Conservation (phyloP, 768 basidiomycete species). For the Agaricus blazei region DNA sequence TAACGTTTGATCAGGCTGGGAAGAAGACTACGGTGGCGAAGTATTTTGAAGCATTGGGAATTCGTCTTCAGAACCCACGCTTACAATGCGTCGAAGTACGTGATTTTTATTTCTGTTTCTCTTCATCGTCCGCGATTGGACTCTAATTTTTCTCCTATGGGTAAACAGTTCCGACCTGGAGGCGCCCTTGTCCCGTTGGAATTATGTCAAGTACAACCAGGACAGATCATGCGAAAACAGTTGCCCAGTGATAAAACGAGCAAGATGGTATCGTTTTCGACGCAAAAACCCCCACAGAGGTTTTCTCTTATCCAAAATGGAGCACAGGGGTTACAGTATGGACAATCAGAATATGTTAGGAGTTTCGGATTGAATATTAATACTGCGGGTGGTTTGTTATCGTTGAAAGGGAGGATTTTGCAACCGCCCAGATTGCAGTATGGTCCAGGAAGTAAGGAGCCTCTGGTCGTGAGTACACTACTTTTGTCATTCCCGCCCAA, state of each 20-base stretch:
- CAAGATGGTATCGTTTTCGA: conserved; percentile 61
- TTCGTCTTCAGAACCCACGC: conserved; percentile 38
- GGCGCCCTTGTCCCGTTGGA: conserved; percentile 63
- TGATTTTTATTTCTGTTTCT: neutral
- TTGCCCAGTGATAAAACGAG: conserved; percentile 62
- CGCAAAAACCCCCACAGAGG: conserved; percentile 54
- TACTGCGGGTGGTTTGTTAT: conserved; percentile 38
- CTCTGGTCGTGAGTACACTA: conserved; percentile 41
- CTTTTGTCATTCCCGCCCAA: neutral
- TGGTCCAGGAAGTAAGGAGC: conserved; percentile 46
- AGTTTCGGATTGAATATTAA: conserved; percentile 65
- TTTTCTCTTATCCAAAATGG: conserved; percentile 49
- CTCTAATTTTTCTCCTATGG: neutral
- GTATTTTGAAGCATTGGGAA: conserved; percentile 20
- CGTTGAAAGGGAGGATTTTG: conserved; percentile 52
- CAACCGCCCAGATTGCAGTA: conserved; percentile 62
- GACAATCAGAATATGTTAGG: conserved; percentile 66
- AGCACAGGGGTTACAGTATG: conserved; percentile 56
- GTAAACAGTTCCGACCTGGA: conserved; percentile 47
- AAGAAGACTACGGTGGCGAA: conserved; percentile 38
- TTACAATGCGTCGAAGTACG: conserved; percentile 55
- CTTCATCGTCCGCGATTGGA: neutral
- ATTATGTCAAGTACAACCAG: conserved; percentile 52
- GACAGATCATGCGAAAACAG: conserved; percentile 69
- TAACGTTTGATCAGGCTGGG: conserved; percentile 48